Evolutionary conservation across 1,284 basidiomycete species (phyloP).

Genomic region (Cryptococcus deneoformans): DNA sequence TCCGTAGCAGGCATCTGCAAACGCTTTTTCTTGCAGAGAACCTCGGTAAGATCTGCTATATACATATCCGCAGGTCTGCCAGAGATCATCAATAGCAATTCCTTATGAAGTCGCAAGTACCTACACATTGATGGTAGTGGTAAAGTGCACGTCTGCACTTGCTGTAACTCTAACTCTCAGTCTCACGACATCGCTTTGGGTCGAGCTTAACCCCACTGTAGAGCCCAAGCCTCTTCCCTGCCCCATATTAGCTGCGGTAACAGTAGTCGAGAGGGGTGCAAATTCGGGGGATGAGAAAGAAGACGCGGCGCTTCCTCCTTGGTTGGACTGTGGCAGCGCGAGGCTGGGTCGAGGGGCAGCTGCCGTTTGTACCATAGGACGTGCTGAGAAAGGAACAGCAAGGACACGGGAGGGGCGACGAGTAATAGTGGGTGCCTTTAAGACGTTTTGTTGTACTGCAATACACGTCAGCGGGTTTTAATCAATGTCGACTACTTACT

Average conservation of each 20-base stretch:
- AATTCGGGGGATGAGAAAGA: conserved; percentile 20
- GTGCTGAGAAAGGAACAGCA: conserved; percentile 15
- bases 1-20: conserved; percentile 71
- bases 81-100: conserved; percentile 1
- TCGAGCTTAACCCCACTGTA: conserved; percentile 25
- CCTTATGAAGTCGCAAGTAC: conserved; percentile 33
- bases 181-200: conserved; percentile 55
- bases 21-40: conserved; percentile 68
- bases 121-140: conserved; percentile 83
- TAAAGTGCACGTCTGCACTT: conserved; percentile 74
- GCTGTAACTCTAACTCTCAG: conserved; percentile 74
- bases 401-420: conserved; percentile 42
- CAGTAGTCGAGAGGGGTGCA: conserved; percentile 5
- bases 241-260: background rate
- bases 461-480: background rate
- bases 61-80: conserved; percentile 88
- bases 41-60: conserved; percentile 90
- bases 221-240: background rate
- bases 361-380: conserved; percentile 5
- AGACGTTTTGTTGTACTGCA: conserved; percentile 76
- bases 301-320: conserved; percentile 9
- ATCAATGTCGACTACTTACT: conserved; percentile 53
- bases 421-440: conserved; percentile 55
- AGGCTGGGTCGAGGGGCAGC: conserved; percentile 1
- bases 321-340: background rate